phyloP scores from a whole-genome alignment of 2,329 filamentous ascomycete species.

The Nigrospora sphaerica region DNA sequence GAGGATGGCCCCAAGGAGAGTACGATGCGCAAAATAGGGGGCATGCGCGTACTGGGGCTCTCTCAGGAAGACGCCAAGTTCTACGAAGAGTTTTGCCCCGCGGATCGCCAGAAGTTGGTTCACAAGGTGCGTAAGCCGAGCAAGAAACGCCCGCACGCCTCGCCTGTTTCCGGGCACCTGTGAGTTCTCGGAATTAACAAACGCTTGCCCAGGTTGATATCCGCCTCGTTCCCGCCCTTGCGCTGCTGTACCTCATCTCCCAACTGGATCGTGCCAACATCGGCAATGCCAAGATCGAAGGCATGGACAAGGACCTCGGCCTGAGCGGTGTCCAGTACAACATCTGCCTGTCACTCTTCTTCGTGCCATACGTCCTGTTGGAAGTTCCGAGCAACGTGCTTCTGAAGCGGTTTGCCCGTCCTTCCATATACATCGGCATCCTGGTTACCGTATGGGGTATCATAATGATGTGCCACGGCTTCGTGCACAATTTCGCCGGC shows the following conservation, averaged over 20 bases:
- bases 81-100: neutral
- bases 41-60: neutral
- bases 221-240: conserved; percentile 15
- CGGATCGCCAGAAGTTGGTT: neutral
- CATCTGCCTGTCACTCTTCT: conserved; percentile 15
- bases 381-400: conserved; percentile 22
- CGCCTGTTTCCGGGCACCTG: too few relatives aligned
- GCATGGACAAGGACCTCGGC: conserved; percentile 21
- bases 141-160: too few relatives aligned
- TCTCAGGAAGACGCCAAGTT: neutral
- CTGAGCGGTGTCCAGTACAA: conserved; percentile 21
- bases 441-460: conserved; percentile 4
- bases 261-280: conserved; percentile 20
- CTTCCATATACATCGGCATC: neutral
- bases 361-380: conserved; percentile 23
- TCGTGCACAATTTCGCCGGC: conserved; percentile 15
- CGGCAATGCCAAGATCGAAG: conserved; percentile 21
- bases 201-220: conserved; percentile 10
- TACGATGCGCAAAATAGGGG: neutral
- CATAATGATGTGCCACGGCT: conserved; percentile 17
- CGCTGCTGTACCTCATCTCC: conserved; percentile 17
- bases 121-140: neutral
- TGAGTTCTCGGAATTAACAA: too few relatives aligned
- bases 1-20: neutral
- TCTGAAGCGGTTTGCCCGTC: conserved; percentile 10